A percentile compares a stretch with the other conserved stretches of the same genome.
These are phyloP conservation scores for Epichloe typhina DNA, from an alignment of 2,329 filamentous ascomycete genomes.

Conservation along the genomic window DNA sequence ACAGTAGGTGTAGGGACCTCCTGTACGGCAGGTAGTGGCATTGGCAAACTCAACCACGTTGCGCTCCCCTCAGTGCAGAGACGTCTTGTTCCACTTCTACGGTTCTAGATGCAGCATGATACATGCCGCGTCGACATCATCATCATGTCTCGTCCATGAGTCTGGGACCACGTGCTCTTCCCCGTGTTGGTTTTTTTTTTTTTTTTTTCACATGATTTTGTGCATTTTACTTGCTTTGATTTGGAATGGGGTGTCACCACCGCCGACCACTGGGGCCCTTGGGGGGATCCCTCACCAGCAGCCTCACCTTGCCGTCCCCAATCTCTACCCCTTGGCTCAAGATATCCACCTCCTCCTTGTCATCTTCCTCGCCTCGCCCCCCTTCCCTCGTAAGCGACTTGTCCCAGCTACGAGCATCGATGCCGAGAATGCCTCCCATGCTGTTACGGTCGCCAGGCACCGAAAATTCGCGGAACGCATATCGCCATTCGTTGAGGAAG, in stretches of 20 bases:
- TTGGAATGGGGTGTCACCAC: conserved; percentile 15
- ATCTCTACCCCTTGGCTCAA: conserved; percentile 37
- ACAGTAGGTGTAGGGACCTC: too few relatives aligned
- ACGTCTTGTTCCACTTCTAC: too few relatives aligned
- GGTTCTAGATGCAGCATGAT: too few relatives aligned
- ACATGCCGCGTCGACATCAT: too few relatives aligned
- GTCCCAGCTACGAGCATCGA: conserved; percentile 56
- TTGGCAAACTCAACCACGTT: too few relatives aligned
- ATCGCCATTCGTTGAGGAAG: conserved; percentile 91
- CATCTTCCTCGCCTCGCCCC: conserved; percentile 19
- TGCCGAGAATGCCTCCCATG: conserved; percentile 63
- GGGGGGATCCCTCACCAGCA: conserved; percentile 48
- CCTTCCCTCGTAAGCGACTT: conserved; percentile 41
- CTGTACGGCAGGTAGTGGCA: too few relatives aligned
- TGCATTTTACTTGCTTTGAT: conserved; percentile 6
- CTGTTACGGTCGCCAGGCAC: conserved; percentile 82
- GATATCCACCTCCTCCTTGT: conserved; percentile 38
- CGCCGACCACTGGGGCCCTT: conserved; percentile 40
- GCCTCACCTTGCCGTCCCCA: conserved; percentile 45
- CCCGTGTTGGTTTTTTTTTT: background rate
- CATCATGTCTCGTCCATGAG: too few relatives aligned
- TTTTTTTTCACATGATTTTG: conserved; percentile 11
- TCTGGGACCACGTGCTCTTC: too few relatives aligned
- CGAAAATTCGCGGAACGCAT: conserved; percentile 90
- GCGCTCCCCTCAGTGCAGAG: too few relatives aligned